Percentiles rank a stretch among this genome's conserved stretches.
Evolutionary conservation across 176 grass and related monocot genomes (phyloP).

Genomic region (Lolium rigidum): DNA sequence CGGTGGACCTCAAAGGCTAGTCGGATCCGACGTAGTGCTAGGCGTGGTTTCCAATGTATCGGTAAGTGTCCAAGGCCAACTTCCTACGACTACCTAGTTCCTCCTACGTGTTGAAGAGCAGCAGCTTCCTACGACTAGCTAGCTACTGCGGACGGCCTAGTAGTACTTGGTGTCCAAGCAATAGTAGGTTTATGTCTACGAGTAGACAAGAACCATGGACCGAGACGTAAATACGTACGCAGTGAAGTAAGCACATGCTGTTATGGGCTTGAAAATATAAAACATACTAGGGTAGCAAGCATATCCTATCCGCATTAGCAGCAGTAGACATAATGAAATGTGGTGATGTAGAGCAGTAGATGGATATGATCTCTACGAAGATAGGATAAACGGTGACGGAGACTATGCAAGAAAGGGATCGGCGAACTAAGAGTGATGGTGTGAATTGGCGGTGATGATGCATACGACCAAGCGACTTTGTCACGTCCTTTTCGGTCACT

Average conservation of each 20-base stretch:
- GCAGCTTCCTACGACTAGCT: no score
- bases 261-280: neutral
- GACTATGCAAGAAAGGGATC: constrained; percentile 22
- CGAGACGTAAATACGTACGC: neutral
- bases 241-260: neutral
- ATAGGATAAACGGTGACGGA: constrained; percentile 3
- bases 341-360: neutral
- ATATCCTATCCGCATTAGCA: no score
- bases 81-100: no score
- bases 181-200: neutral
- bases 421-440: constrained; percentile 35
- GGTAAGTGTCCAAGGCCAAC: no score
- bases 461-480: neutral
- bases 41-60: no score
- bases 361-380: neutral
- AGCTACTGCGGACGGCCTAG: neutral
- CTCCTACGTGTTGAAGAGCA: no score
- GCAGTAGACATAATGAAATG: neutral
- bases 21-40: no score
- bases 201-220: neutral
- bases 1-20: no score
- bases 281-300: no score
- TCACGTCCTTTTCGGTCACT: constrained; percentile 12
- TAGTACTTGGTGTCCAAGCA: no score
- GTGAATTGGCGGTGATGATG: neutral